Evolutionary conservation across 495 filamentous ascomycete genomes (phyloP).

Genomic region (Podospora pseudoanserina): DNA sequence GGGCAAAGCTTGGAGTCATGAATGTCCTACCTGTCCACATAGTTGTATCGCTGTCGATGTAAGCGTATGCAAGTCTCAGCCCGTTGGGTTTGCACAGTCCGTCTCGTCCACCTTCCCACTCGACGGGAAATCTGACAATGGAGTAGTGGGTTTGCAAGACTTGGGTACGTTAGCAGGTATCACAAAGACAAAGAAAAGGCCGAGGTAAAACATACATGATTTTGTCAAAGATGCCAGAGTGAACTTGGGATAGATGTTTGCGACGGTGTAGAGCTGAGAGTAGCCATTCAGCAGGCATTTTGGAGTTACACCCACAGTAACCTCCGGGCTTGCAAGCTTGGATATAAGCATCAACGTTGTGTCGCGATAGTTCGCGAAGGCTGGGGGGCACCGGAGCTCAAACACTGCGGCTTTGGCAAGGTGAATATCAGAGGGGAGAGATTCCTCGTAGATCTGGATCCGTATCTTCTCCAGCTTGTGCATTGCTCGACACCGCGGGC

Average conservation of each 20-base stretch:
- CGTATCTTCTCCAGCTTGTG: constrained; percentile 29
- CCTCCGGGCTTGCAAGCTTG: constrained; percentile 20
- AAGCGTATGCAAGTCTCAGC: constrained; percentile 28
- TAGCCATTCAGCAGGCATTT: constrained; percentile 22
- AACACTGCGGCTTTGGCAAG: constrained; percentile 38
- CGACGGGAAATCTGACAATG: constrained; percentile 23
- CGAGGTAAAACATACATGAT: constrained; percentile 13
- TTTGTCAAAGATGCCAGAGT: constrained; percentile 35
- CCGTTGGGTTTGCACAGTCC: constrained; percentile 33
- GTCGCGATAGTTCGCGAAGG: constrained; percentile 44
- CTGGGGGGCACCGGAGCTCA: constrained; percentile 40
- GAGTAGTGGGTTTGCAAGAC: constrained; percentile 35
- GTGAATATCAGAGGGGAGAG: constrained; percentile 37
- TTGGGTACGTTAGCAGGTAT: not conserved
- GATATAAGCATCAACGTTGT: constrained; percentile 41
- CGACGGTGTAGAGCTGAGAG: not conserved
- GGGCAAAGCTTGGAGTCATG: constrained; percentile 34
- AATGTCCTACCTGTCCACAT: constrained; percentile 34
- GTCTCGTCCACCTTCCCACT: constrained; percentile 23
- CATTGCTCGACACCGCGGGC: constrained; percentile 35
- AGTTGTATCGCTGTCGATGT: constrained; percentile 25
- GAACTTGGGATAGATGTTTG: constrained; percentile 10
- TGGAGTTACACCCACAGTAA: constrained; percentile 6
- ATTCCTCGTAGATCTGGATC: constrained; percentile 44
- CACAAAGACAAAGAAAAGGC: not conserved